Percentiles rank a stretch among this genome's conserved stretches.
These are phyloP conservation scores for Omphalea diandra DNA, from an alignment of 441 rosid genomes.

Conservation along the genomic window DNA sequence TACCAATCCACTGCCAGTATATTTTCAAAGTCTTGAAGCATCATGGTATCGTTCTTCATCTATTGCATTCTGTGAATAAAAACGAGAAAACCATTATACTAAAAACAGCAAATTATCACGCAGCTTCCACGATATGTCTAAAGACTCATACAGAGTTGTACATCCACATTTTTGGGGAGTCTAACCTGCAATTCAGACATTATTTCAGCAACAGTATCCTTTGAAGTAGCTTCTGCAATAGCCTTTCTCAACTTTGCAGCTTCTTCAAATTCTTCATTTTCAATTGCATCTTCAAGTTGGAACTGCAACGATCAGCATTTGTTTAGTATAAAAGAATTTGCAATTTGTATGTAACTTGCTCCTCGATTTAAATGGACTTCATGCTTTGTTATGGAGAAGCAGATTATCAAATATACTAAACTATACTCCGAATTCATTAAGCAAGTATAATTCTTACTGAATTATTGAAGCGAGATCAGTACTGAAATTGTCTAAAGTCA, in stretches of 20 bases:
- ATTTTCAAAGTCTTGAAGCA: conserved; percentile 72
- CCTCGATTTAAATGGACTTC: neutral
- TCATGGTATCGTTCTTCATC: conserved; percentile 82
- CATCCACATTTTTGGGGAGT: neutral
- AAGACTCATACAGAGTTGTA: neutral
- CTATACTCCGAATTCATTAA: neutral
- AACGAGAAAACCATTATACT: conserved; percentile 18
- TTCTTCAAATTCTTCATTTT: conserved; percentile 83
- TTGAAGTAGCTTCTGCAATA: conserved; percentile 63
- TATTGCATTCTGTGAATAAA: conserved; percentile 57
- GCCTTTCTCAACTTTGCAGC: conserved; percentile 78
- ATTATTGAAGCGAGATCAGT: neutral
- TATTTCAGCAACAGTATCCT: conserved; percentile 72
- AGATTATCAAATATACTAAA: neutral
- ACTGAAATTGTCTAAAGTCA: neutral
- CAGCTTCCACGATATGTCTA: neutral
- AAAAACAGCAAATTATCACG: conserved; percentile 18
- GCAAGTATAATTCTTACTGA: neutral
- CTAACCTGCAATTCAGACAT: conserved; percentile 76
- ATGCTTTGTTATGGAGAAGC: neutral
- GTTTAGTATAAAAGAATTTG: conserved; percentile 7
- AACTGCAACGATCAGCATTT: conserved; percentile 38
- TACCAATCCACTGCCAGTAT: conserved; percentile 96
- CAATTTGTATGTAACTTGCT: neutral
- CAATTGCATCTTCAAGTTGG: conserved; percentile 90